Conservation (phyloP, 148 eudicot species). For the Nyssa sinensis region DNA sequence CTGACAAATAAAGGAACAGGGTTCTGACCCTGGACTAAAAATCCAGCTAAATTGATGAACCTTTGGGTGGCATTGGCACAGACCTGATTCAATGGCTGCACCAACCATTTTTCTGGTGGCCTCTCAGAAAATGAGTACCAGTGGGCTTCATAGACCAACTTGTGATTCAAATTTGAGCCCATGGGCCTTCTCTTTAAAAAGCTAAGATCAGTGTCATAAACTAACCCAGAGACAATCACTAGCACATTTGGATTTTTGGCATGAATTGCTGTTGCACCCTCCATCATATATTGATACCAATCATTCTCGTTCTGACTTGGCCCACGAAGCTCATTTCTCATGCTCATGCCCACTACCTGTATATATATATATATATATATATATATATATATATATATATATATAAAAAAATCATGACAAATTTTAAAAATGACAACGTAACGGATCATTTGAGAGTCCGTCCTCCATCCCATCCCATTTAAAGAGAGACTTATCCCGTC, state of each 20-base stretch:
- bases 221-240: slow-evolving; percentile 40
- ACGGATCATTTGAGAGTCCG: too few relatives aligned
- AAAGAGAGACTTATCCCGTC: too few relatives aligned
- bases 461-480: too few relatives aligned
- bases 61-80: slow-evolving; percentile 20
- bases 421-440: too few relatives aligned
- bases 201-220: slow-evolving; percentile 24
- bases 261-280: slow-evolving; percentile 35
- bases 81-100: slow-evolving; percentile 17
- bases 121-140: slow-evolving; percentile 51
- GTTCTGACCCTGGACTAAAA: slow-evolving; percentile 12
- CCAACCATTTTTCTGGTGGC: slow-evolving; percentile 17
- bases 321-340: slow-evolving; percentile 47
- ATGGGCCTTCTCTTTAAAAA: slow-evolving; percentile 27
- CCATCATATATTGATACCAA: slow-evolving; percentile 38
- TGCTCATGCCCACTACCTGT: slow-evolving; percentile 41
- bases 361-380: background rate
- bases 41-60: slow-evolving; percentile 22
- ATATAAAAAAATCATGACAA: too few relatives aligned
- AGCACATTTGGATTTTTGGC: slow-evolving; percentile 29
- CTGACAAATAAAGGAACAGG: slow-evolving; percentile 35
- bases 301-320: slow-evolving; percentile 21
- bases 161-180: slow-evolving; percentile 14
- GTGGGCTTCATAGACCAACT: slow-evolving; percentile 48
- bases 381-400: background rate